A percentile compares a stretch with the other conserved stretches of the same genome.
These are phyloP conservation scores for Beauveria brongniartii DNA, from an alignment of 2,329 filamentous ascomycete species.

Conservation along the genomic window DNA sequence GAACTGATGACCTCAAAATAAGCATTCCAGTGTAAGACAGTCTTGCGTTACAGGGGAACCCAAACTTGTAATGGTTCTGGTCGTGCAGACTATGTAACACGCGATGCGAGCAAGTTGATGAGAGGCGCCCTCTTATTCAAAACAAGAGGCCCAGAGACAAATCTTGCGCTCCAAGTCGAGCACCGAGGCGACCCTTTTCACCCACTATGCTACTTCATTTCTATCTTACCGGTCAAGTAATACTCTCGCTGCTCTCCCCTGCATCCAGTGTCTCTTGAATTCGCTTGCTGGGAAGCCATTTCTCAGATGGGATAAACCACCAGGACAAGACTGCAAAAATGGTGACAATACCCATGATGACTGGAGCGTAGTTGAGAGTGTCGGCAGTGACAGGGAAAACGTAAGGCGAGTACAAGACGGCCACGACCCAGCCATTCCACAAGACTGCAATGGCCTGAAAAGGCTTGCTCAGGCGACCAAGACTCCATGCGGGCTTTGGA, in stretches of 20 bases:
- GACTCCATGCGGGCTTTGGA: constrained; percentile 37
- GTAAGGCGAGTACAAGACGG: constrained; percentile 38
- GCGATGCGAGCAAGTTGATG: too few relatives aligned
- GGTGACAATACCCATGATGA: constrained; percentile 42
- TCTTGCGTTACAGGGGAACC: too few relatives aligned
- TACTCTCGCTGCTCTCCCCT: neutral
- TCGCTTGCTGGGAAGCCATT: constrained; percentile 36
- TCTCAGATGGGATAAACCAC: constrained; percentile 37
- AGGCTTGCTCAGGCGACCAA: constrained; percentile 35
- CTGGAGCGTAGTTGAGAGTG: constrained; percentile 40
- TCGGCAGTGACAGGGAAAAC: constrained; percentile 33
- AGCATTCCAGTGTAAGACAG: too few relatives aligned
- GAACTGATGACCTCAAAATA: too few relatives aligned
- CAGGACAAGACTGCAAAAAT: constrained; percentile 39
- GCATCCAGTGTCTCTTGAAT: constrained; percentile 30
- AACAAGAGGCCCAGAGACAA: too few relatives aligned
- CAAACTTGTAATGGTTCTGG: too few relatives aligned
- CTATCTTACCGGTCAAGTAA: too few relatives aligned
- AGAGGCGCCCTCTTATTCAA: too few relatives aligned
- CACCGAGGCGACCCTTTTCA: too few relatives aligned
- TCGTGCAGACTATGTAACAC: too few relatives aligned
- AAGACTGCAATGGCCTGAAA: constrained; percentile 39
- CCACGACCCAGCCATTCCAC: constrained; percentile 43
- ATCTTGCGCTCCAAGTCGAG: too few relatives aligned
- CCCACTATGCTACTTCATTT: too few relatives aligned